These are phyloP conservation scores for Trebouxia sp. DNA, from an alignment of 139 green algal genomes.

Conservation along the genomic window DNA sequence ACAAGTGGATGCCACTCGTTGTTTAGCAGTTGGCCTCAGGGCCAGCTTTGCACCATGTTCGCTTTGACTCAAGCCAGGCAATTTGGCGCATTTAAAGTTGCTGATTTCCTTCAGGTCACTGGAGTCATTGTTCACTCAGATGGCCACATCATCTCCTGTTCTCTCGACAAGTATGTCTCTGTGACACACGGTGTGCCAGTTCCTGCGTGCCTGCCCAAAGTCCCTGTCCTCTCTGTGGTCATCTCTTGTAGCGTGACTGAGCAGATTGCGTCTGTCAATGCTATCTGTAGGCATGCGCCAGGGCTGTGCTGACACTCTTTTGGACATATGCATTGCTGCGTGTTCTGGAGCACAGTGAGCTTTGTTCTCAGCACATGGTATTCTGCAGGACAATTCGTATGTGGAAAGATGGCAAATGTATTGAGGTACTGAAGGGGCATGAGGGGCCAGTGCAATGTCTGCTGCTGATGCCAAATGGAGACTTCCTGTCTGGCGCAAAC, in stretches of 20 bases:
- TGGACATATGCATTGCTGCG: background rate
- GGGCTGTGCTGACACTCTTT: too few species aligned
- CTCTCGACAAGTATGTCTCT: conserved; percentile 75
- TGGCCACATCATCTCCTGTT: conserved; percentile 75
- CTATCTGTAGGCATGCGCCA: too few species aligned
- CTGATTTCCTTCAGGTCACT: conserved; percentile 62
- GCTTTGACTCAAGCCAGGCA: too few species aligned
- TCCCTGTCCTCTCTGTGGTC: too few species aligned
- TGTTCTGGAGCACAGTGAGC: background rate
- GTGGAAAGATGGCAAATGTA: conserved; percentile 65
- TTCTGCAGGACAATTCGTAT: conserved; percentile 68
- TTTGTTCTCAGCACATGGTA: background rate
- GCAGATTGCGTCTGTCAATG: too few species aligned
- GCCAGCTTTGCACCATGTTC: too few species aligned
- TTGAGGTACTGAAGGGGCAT: conserved; percentile 70
- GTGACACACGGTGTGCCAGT: background rate
- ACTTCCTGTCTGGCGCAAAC: conserved; percentile 77
- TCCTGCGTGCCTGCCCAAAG: background rate
- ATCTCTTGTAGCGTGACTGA: too few species aligned
- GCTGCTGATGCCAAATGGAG: conserved; percentile 67
- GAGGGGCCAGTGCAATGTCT: conserved; percentile 78
- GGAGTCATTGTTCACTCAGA: conserved; percentile 61
- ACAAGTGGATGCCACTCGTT: too few species aligned
- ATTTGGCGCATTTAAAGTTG: background rate
- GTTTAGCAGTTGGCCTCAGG: too few species aligned